Percentiles rank a stretch among this genome's conserved stretches.
Conservation (phyloP, 2,329 filamentous ascomycete genomes). For the Pestalotiopsis sp. region DNA sequence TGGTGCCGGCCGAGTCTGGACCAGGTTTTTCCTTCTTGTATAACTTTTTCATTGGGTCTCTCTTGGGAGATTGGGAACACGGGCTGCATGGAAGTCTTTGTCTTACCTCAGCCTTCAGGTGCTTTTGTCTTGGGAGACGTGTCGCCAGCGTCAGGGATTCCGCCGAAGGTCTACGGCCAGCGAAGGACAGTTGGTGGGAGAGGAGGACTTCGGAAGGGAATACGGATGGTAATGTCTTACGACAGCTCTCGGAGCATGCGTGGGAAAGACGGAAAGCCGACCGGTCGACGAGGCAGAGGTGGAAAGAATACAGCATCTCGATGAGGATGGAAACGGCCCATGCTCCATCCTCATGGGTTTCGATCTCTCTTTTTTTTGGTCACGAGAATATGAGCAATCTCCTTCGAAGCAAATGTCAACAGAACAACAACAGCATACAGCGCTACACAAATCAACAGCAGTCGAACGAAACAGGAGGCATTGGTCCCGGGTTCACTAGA, state of each 20-base stretch:
- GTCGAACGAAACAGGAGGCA: conserved; percentile 12
- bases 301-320: conserved; percentile 9
- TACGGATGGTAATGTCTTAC: conserved; percentile 33
- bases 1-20: conserved; percentile 19
- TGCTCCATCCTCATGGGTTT: conserved; percentile 2
- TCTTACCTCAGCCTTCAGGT: conserved; percentile 12
- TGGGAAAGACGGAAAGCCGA: conserved; percentile 8
- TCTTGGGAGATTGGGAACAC: conserved; percentile 19
- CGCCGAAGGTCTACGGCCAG: conserved; percentile 19
- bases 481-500: conserved; percentile 5
- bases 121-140: not conserved
- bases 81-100: conserved; percentile 2
- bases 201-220: conserved; percentile 23
- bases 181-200: conserved; percentile 20
- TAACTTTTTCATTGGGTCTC: conserved; percentile 26
- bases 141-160: conserved; percentile 20
- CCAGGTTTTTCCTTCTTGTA: conserved; percentile 28
- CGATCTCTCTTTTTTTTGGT: conserved; percentile 11
- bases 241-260: conserved; percentile 19
- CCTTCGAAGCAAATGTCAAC: conserved; percentile 8
- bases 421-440: conserved; percentile 17
- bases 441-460: conserved; percentile 11
- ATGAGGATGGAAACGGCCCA: conserved; percentile 2
- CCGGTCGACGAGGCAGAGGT: conserved; percentile 22
- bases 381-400: conserved; percentile 10